Evolutionary conservation across 2,329 filamentous ascomycete genomes (phyloP).

Genomic region (Stagonosporopsis rhizophila): DNA sequence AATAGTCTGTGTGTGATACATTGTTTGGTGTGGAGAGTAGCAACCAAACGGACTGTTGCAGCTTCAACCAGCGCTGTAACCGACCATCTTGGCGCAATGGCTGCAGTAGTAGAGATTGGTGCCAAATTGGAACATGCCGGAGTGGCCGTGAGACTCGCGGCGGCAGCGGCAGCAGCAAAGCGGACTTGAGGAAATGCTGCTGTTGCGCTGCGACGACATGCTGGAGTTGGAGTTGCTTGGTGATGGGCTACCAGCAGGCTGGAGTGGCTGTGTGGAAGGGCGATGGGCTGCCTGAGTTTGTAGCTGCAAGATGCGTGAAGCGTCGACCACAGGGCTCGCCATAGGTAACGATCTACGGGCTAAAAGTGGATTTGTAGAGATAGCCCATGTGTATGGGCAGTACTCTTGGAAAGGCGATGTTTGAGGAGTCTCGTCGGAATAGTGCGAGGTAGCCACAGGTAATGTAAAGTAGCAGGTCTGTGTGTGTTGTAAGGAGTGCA

Average conservation of each 20-base stretch:
- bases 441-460: constrained; percentile 36
- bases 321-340: constrained; percentile 32
- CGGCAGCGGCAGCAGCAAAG: constrained; percentile 48
- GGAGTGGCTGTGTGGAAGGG: constrained; percentile 37
- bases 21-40: background rate
- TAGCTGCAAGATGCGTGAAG: constrained; percentile 49
- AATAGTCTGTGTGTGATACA: background rate
- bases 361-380: constrained; percentile 46
- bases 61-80: constrained; percentile 47
- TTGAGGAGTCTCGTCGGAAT: constrained; percentile 43
- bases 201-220: constrained; percentile 19
- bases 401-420: constrained; percentile 32
- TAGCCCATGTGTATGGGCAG: constrained; percentile 34
- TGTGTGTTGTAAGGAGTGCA: constrained; percentile 11
- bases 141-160: constrained; percentile 32
- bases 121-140: constrained; percentile 47
- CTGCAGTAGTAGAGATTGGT: constrained; percentile 52
- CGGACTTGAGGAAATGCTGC: constrained; percentile 21
- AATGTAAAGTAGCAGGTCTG: constrained; percentile 46
- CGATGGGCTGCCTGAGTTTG: constrained; percentile 49
- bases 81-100: constrained; percentile 50
- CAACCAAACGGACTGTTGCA: background rate
- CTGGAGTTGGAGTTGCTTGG: constrained; percentile 22
- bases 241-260: constrained; percentile 23
- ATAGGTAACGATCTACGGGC: constrained; percentile 39